Evolutionary conservation across 768 basidiomycete genomes (phyloP), one percentile per base, ranked within the genome.

Genomic region (Collybia nuda): DNA sequence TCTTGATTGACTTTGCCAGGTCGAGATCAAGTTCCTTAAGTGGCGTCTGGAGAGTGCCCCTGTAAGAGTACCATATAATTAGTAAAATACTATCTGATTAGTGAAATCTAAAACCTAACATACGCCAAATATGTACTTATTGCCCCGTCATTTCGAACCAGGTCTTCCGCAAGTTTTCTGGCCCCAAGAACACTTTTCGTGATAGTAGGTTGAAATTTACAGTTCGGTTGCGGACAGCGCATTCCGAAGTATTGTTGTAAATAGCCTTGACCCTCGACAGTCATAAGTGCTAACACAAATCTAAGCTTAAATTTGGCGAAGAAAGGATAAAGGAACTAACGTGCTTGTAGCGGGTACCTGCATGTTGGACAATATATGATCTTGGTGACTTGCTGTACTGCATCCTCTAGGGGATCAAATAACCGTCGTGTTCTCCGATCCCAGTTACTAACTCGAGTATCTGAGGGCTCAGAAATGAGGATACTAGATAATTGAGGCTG

Each of bases 331-430:
- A 32, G 32, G 32, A 19, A 47, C 46, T 29, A 24, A 55, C 53
- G 32, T 1, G 36, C 44, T n/a, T 51, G 41, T 5, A 54, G 35
- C 3, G 50, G 28, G 12, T 44, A 14, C 0, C 26, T 29, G 35
- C 64, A 67, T 37, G 51, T 52, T 2, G 63, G 64, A 38, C 66
- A 67, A 12, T 46, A 37, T 17, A 67, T 43, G 1, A 40, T 45
- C 41, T 56, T 55, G 29, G 51, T 44, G 14, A 37, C 40, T 18
- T 49, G 22, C 6, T 21, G 21, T 55, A 26, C 23, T 29, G 44
- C 50, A 2, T 42, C 52, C 40, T 55, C 58, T 53, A 50, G 57
- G 19, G 14, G 57, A 26, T 52, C 51, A 11, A 56, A 56, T n/a
- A 39, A 32, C 12, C 44, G 48, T 14, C 19, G 37, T 6, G 54